phyloP scores from a whole-genome alignment of 306 rosid species.

The Lablab purpureus region DNA sequence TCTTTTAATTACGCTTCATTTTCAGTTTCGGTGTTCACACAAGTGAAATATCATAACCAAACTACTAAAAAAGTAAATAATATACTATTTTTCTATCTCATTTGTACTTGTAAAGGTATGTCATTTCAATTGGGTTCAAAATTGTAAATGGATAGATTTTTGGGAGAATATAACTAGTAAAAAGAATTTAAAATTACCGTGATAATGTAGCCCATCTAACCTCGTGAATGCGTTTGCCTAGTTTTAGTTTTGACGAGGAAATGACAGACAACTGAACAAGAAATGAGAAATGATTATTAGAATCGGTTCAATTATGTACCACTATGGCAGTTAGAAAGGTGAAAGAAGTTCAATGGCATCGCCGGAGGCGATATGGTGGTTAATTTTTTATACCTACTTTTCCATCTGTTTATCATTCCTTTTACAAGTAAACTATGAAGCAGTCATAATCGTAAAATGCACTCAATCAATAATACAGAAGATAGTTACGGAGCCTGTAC shows the following conservation, averaged over 20 bases:
- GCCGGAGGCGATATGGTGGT: background rate
- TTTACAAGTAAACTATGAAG: conserved; percentile 41
- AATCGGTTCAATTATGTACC: no score
- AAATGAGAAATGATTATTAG: background rate
- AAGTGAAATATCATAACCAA: no score
- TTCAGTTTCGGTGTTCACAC: no score
- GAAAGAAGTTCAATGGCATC: background rate
- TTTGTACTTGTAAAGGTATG: background rate
- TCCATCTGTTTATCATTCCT: conserved; percentile 30
- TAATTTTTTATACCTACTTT: background rate
- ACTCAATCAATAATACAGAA: conserved; percentile 14
- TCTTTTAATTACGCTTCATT: no score
- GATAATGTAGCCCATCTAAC: background rate
- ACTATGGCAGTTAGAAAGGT: background rate
- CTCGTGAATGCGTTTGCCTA: no score
- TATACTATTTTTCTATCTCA: background rate
- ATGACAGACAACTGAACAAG: background rate
- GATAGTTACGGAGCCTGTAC: conserved; percentile 38
- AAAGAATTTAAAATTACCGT: no score
- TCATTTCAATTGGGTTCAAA: background rate
- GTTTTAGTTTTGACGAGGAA: no score
- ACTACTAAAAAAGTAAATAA: no score
- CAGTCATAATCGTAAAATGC: conserved; percentile 19
- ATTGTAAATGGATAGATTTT: background rate
- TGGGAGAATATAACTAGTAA: background rate